These are phyloP conservation scores for Flaveria sonorensis DNA, from an alignment of 129 eudicot species.

Conservation along the genomic window DNA sequence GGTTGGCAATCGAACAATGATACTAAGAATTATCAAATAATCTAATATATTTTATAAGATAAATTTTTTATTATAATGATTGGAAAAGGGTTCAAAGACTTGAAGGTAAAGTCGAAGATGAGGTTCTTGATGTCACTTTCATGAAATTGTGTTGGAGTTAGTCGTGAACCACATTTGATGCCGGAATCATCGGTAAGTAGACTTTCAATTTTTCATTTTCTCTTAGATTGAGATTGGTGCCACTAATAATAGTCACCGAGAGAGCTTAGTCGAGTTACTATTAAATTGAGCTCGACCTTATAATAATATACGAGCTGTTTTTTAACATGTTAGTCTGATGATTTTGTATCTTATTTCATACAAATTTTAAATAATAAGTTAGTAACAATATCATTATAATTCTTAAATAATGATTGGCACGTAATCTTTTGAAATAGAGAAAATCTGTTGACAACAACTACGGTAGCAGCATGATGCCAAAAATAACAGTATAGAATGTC, in stretches of 20 bases:
- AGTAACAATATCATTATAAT: too few relatives aligned
- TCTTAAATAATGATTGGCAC: too few relatives aligned
- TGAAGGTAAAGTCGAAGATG: neutral
- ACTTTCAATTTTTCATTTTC: neutral
- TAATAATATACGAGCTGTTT: neutral
- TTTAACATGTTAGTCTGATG: neutral
- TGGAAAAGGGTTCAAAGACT: neutral
- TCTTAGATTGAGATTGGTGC: neutral
- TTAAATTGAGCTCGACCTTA: neutral
- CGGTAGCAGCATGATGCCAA: too few relatives aligned
- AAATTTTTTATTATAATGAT: neutral
- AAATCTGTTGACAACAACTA: too few relatives aligned
- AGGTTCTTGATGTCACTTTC: neutral
- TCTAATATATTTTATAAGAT: neutral
- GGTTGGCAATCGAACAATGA: too few relatives aligned
- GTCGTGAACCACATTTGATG: neutral
- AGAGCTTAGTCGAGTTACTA: too few relatives aligned
- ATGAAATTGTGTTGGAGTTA: neutral
- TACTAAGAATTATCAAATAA: too few relatives aligned
- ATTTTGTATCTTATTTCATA: too few relatives aligned
- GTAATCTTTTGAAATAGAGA: too few relatives aligned
- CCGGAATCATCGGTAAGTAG: conserved; percentile 2
- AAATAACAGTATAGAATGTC: too few relatives aligned
- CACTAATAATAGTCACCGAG: neutral
- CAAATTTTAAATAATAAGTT: too few relatives aligned